Percentiles rank a stretch among this genome's conserved stretches.
Evolutionary conservation across 2,329 filamentous ascomycete species (phyloP).

Genomic region (Tolypocladium guangdongense): DNA sequence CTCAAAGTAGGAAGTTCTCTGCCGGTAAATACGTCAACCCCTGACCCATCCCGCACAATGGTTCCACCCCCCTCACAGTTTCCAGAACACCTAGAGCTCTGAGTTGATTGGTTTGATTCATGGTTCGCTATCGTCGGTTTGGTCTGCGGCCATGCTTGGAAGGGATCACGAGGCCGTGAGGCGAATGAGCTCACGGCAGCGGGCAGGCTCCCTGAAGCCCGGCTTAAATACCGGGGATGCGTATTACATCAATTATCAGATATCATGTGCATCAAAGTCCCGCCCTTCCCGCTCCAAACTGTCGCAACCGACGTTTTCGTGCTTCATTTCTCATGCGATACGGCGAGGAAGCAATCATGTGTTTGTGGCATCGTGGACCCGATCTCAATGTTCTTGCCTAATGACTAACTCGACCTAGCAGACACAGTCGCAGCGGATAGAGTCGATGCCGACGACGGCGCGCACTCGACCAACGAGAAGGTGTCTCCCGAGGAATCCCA

Average conservation of each 20-base stretch:
- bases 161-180: neutral
- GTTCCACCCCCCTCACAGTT: neutral
- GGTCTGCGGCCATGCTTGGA: neutral
- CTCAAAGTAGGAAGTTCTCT: neutral
- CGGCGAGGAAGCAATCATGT: neutral
- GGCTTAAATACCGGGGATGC: neutral
- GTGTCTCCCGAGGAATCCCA: neutral
- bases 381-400: neutral
- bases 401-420: neutral
- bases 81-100: neutral
- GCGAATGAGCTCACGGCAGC: neutral
- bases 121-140: neutral
- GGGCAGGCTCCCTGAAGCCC: neutral
- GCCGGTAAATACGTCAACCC: neutral
- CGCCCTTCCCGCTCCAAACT: neutral
- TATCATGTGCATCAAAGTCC: neutral
- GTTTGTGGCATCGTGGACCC: neutral
- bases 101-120: neutral
- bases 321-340: neutral
- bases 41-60: neutral
- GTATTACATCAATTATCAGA: neutral
- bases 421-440: neutral
- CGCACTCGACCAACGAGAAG: neutral
- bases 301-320: neutral
- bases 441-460: neutral